Base-by-base conservation (phyloP, 164 flowering plant genomes). In the Protea cynaroides region DNA sequence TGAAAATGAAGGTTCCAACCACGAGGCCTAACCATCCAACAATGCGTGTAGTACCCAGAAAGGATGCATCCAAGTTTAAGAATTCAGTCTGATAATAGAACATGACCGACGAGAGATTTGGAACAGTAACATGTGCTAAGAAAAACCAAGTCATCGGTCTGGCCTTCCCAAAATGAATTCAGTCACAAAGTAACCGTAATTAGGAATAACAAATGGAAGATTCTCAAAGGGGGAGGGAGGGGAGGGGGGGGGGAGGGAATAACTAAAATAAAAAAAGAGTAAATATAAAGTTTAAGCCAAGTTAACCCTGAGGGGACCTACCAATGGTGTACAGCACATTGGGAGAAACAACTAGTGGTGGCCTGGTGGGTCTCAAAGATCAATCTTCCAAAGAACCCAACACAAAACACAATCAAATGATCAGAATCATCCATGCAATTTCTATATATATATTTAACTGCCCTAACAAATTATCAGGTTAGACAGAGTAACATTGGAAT, bases 111-210 rank as follows among this genome's bases (percentile, higher is more conserved):
- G 96, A 88, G 46, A 92, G 78, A 72, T 88, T 90, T 58, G 98
- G 98, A 72, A 86, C 49, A 34, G 86, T 79, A 50, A 90, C 71
- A 52, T 81, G 79, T 21, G 96, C 93, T 25, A 92, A 66, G 83
- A 92, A 88, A 79, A 92, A 92, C 98, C 98, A 92, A 52, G 91
- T 72, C 96, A 92, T 92, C 25, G 98, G 93, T 75, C 98, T 92
- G 82, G 54, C 67, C 71, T 74, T 73, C 67, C 75, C 74, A 64
- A n/a, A 73, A 58, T 24, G 64, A 68, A 65, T 57, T 24, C 59
- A 64, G 61, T 60, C 1, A 56, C 61, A 70, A 63, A 69, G 49
- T 3, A 65, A 61, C 8, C 46, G 70, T 63, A 25, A 65, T 72
- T 71, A 73, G 68, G 61, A 62, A 68, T 24, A 46, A 36, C 54